Evolutionary conservation across 2,329 filamentous ascomycete genomes (phyloP), one percentile per base, ranked within the genome.

Genomic region (Ceratocystis harringtonii): DNA sequence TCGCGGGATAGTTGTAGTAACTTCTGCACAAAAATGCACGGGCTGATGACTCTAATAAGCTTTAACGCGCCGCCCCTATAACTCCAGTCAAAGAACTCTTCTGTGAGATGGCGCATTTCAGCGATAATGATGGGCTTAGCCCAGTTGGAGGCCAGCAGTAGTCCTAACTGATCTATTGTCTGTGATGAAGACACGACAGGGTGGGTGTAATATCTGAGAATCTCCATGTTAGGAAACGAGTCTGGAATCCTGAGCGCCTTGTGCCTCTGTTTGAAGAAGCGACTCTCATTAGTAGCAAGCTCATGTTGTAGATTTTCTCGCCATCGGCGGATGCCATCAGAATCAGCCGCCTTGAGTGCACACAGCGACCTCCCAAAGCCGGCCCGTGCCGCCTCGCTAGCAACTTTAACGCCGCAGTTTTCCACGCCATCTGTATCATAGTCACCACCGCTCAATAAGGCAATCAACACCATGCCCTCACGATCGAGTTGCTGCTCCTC

Each of bases 391-490:
- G 94, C 95, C 73, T 96, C 90, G 69, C 89, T 94, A 0, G 94
- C 92, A 10, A 92, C 79, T 72, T 92, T 95, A 61, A 90, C 84
- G 1, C 94, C 94, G 70, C 92, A 95, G 3, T 89, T 88, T 0
- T 89, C 85, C 17, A 99, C 87, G 0, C 94, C 94, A 65, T 90
- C 89, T 0, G 92, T 89, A 0, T 92, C 79, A 70, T 99, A 99
- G 74, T 99, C 94, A 5, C 94, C 94, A 5, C 94, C 94, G 70
- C 92, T 96, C 82, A 99, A 91, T 68, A 99, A 78, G 0, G 94
- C 94, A 22, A 97, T 88, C 12, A 99, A 77, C 25, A 97, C 87
- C 92, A 99, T 95, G 0, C 91, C 92, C 68, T 94, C 86, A 22
- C 88, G 80, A 71, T 92, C 89, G 58, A 97, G 77, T 0, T 87